A percentile compares a stretch with the other conserved stretches of the same genome.
Conservation (phyloP, 2,329 filamentous ascomycete species). For the Colletotrichum sp. region DNA sequence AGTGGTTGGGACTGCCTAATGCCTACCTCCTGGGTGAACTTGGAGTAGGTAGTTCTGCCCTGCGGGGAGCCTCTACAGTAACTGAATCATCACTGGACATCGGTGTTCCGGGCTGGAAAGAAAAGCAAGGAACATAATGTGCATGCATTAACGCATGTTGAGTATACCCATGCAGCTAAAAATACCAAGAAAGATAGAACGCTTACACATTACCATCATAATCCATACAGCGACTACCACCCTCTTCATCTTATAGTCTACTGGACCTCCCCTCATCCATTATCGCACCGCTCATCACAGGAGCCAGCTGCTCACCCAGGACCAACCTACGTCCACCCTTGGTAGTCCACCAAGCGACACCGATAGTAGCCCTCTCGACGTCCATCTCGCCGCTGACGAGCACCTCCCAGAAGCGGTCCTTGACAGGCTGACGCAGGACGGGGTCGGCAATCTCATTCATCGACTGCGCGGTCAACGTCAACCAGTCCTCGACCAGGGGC, state of each 20-base stretch:
- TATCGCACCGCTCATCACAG: conserved; percentile 63
- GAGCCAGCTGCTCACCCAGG: conserved; percentile 29
- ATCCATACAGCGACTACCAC: neutral
- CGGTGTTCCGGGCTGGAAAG: neutral
- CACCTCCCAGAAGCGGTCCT: conserved; percentile 79
- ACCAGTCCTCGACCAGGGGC: conserved; percentile 78
- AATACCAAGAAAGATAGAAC: neutral
- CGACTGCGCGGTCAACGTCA: conserved; percentile 72
- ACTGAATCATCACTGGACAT: neutral
- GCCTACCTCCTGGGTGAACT: neutral
- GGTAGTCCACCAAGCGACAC: conserved; percentile 85
- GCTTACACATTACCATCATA: neutral
- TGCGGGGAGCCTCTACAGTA: neutral
- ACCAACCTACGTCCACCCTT: conserved; percentile 59
- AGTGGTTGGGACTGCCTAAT: neutral
- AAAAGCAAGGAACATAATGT: neutral
- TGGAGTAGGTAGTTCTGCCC: neutral
- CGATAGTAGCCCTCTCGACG: conserved; percentile 78
- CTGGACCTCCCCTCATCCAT: conserved; percentile 35
- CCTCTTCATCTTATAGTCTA: conserved; percentile 31
- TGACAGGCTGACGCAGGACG: conserved; percentile 66
- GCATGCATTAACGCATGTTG: neutral
- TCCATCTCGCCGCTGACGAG: conserved; percentile 86
- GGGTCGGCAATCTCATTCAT: conserved; percentile 68
- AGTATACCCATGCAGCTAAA: neutral